Percentiles rank a stretch among this genome's conserved stretches.
phyloP scores from a whole-genome alignment of 2,329 filamentous ascomycete genomes.

The Dactylellina sp. region DNA sequence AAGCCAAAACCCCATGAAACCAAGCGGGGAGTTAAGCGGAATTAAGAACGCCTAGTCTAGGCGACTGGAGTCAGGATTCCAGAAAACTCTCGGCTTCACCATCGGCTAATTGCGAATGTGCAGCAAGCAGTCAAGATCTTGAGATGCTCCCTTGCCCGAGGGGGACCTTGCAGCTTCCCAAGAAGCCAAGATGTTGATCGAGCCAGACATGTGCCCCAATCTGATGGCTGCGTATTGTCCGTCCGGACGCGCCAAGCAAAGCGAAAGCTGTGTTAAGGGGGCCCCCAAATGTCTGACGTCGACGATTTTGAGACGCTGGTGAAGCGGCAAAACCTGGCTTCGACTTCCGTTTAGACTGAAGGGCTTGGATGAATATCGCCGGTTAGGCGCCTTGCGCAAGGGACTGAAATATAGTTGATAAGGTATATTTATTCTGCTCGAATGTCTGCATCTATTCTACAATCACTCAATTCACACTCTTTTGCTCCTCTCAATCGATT shows the following conservation, averaged over 20 bases:
- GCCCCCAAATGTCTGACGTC: constrained; percentile 29
- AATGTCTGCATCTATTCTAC: neutral
- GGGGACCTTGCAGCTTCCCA: neutral
- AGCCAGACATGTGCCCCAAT: neutral
- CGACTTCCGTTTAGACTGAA: constrained; percentile 16
- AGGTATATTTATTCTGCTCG: constrained; percentile 1
- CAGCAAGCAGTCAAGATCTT: too few relatives aligned
- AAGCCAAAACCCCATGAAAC: too few relatives aligned
- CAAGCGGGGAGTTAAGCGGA: too few relatives aligned
- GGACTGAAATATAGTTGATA: neutral
- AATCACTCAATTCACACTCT: too few relatives aligned
- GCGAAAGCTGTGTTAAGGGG: constrained; percentile 16
- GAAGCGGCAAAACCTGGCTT: constrained; percentile 30
- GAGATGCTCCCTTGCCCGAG: neutral
- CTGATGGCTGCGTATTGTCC: constrained; percentile 10
- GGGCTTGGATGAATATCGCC: constrained; percentile 3
- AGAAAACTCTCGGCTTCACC: too few relatives aligned
- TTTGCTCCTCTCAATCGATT: too few relatives aligned
- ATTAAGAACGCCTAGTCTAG: too few relatives aligned
- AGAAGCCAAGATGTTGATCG: constrained; percentile 5
- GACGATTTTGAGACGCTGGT: constrained; percentile 24
- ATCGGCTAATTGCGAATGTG: too few relatives aligned
- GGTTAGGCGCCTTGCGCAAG: neutral
- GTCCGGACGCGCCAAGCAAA: constrained; percentile 24
- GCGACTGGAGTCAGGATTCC: too few relatives aligned